Evolutionary conservation across 2,329 filamentous ascomycete genomes (phyloP).

Genomic region (Ceratocystis lukuohia): DNA sequence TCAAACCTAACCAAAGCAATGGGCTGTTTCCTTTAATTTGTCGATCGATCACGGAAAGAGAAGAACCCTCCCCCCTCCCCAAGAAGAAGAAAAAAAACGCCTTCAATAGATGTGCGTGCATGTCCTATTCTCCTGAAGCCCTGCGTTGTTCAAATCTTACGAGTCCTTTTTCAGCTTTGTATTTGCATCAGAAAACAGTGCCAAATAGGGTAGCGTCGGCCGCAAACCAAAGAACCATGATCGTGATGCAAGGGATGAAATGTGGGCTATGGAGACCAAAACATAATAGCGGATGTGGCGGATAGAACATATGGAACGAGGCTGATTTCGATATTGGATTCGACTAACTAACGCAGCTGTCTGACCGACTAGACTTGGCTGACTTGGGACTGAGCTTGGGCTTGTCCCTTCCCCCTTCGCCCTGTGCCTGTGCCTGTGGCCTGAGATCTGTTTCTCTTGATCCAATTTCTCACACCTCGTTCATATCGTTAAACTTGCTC

Average conservation of each 20-base stretch:
- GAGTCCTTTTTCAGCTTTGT: not conserved
- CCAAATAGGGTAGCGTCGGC: not conserved
- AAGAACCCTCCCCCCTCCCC: not conserved
- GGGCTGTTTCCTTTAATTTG: not conserved
- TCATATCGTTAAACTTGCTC: not conserved
- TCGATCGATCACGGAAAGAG: slow-evolving; percentile 1
- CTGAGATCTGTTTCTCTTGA: not conserved
- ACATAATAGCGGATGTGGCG: not conserved
- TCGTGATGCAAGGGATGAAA: slow-evolving; percentile 5
- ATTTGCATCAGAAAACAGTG: not conserved
- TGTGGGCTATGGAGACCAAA: not conserved
- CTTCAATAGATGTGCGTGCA: not conserved
- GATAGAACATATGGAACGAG: not conserved
- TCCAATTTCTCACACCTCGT: not conserved
- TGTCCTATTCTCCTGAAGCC: not conserved
- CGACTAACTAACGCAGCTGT: not conserved
- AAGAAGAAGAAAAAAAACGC: not conserved
- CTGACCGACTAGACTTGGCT: not conserved
- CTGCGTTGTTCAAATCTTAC: not conserved
- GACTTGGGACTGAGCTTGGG: not conserved
- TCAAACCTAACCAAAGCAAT: not conserved
- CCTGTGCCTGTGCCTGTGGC: not conserved
- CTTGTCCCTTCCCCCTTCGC: not conserved
- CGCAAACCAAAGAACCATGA: not conserved
- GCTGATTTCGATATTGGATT: not conserved